A percentile compares a stretch with the other conserved stretches of the same genome.
Conservation (phyloP, 2,329 filamentous ascomycete species). For the Parastagonospora avenae region DNA sequence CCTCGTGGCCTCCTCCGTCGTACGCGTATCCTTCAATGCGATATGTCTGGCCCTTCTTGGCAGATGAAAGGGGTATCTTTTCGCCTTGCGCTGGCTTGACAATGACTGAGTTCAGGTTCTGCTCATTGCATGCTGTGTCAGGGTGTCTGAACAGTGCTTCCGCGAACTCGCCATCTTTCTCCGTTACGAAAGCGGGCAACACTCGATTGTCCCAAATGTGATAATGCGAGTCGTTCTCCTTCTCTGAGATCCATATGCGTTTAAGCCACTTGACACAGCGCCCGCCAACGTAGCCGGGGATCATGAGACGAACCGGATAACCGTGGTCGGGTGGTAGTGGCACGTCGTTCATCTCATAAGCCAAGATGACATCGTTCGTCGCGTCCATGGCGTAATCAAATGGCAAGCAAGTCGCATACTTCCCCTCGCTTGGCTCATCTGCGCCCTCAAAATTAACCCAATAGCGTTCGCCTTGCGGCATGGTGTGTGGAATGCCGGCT, state of each 20-base stretch:
- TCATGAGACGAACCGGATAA: slow-evolving; percentile 54
- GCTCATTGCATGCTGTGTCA: slow-evolving; percentile 52
- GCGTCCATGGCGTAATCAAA: slow-evolving; percentile 14
- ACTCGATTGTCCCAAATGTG: slow-evolving; percentile 62
- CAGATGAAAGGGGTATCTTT: slow-evolving; percentile 46
- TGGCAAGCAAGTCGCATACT: slow-evolving; percentile 59
- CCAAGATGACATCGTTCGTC: slow-evolving; percentile 13
- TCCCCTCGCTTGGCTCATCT: slow-evolving; percentile 54
- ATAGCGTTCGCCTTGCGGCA: slow-evolving; percentile 27
- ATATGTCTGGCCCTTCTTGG: slow-evolving; percentile 49
- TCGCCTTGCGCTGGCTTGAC: slow-evolving; percentile 53
- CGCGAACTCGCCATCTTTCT: slow-evolving; percentile 56
- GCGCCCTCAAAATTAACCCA: slow-evolving; percentile 60
- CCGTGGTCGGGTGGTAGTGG: slow-evolving; percentile 54
- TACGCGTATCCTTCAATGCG: slow-evolving; percentile 58
- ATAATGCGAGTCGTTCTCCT: slow-evolving; percentile 59
- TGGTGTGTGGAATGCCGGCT: slow-evolving; percentile 43
- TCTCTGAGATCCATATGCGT: slow-evolving; percentile 53
- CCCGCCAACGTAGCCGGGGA: slow-evolving; percentile 57
- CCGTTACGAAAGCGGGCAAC: slow-evolving; percentile 56
- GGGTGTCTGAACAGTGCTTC: slow-evolving; percentile 55
- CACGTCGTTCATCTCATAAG: slow-evolving; percentile 52
- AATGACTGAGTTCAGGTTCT: slow-evolving; percentile 60
- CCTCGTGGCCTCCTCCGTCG: slow-evolving; percentile 56
- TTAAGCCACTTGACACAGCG: slow-evolving; percentile 61